Base-by-base conservation (phyloP, 2,329 filamentous ascomycete genomes). In the Ambrosiella xylebori region DNA sequence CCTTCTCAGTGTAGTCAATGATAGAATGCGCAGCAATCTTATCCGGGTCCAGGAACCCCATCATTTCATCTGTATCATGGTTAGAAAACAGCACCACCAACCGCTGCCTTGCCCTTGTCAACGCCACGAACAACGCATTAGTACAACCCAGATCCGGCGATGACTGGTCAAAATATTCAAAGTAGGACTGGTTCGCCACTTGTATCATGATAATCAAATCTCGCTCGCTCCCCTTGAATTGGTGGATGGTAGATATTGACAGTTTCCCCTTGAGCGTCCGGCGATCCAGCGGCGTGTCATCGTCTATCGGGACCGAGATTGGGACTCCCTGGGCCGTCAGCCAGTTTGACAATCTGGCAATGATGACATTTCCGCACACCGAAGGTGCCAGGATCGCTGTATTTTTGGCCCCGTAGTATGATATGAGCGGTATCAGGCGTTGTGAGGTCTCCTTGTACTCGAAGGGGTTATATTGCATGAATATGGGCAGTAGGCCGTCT, bases 221-320 rank as follows among this genome's bases (percentile, higher is more conserved):
- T 13, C 66, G 66, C 59, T 69, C 66, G 47, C 62, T 65, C 3
- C 67, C 67, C 49, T 69, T 69, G 59, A 69, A 69, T 44, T 68
- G 65, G 38, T 69, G 66, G 49, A 67, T 67, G 0, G 65, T 67
- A 11, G 66, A 66, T 9, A 67, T 58, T 7, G 64, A 65, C 19
- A 68, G 11, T 56, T 69, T 69, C 9, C 65, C 64, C 3, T 61
- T n/a, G 6, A 64, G 65, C 4, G 65, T 63, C 2, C 35, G 56
- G 15, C 67, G 61, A 27, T 68, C 56, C 2, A 67, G 54, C 17
- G 61, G 56, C 6, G 56, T 54, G 1, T 68, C 66, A 1, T 67
- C 65, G 8, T 62, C 62, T 1, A 57, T 59, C 1, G 64, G 61
- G 2, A 65, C 63, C 12, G 61, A 55, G 35, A 67, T 63, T 4